Conservation (phyloP, 83 land plant genomes). For the Diphasiastrum complanatum region DNA sequence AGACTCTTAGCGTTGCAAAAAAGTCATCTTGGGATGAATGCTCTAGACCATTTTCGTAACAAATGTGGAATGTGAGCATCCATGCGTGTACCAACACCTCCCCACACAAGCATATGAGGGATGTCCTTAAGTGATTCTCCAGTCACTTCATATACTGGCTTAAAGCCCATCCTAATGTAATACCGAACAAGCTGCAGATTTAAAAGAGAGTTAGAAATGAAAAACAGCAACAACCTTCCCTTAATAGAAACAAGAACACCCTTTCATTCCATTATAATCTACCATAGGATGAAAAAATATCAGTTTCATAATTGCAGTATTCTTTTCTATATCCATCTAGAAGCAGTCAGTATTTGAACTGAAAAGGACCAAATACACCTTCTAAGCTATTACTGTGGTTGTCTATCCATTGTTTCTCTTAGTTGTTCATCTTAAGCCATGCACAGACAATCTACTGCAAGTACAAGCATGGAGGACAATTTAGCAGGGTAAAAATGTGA, state of each 20-base stretch:
- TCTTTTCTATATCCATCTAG: too few relatives aligned
- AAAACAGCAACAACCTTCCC: not conserved
- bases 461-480: too few relatives aligned
- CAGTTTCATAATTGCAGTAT: too few relatives aligned
- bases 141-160: conserved; percentile 63
- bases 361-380: too few relatives aligned
- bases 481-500: conserved; percentile 1
- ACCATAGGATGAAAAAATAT: not conserved
- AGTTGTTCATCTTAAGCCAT: too few relatives aligned
- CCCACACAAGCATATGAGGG: conserved; percentile 79
- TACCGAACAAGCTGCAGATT: conserved; percentile 80
- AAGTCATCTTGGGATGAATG: too few relatives aligned
- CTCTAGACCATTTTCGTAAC: conserved; percentile 56
- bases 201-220: conserved; percentile 6
- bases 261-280: not conserved
- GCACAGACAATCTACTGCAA: too few relatives aligned
- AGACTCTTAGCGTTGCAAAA: too few relatives aligned
- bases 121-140: conserved; percentile 66
- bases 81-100: conserved; percentile 92
- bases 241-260: not conserved
- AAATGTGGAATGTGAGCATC: conserved; percentile 67
- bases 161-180: conserved; percentile 78
- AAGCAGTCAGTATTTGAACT: too few relatives aligned
- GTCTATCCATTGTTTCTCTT: too few relatives aligned
- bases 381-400: too few relatives aligned